A percentile compares a stretch with the other conserved stretches of the same genome.
These are phyloP conservation scores for Ehretia macrophylla DNA, from an alignment of 257 asterid species.

Conservation along the genomic window DNA sequence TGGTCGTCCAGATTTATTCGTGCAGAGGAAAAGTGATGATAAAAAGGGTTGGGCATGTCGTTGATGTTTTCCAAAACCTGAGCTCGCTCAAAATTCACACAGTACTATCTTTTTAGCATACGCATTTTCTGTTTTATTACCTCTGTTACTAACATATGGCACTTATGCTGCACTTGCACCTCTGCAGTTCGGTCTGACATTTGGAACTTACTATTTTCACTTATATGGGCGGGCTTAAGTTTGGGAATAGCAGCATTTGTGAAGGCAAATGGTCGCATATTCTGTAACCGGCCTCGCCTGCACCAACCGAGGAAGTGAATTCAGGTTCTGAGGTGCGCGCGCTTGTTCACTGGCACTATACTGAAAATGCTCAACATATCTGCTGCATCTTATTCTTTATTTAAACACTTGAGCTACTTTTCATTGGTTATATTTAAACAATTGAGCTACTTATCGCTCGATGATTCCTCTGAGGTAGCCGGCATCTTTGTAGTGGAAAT, in stretches of 20 bases:
- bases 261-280: constrained; percentile 63
- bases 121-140: not conserved
- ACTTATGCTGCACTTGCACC: not conserved
- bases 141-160: constrained; percentile 4
- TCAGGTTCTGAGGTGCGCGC: constrained; percentile 5
- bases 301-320: constrained; percentile 59
- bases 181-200: constrained; percentile 50
- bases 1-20: too few species aligned
- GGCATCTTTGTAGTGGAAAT: not conserved
- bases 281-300: constrained; percentile 90
- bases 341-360: constrained; percentile 1
- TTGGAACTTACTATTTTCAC: constrained; percentile 56
- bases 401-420: too few species aligned
- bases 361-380: not conserved
- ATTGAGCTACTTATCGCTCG: too few species aligned
- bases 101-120: not conserved
- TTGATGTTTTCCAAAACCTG: too few species aligned
- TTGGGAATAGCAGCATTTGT: constrained; percentile 53
- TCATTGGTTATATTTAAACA: too few species aligned
- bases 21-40: too few species aligned
- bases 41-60: too few species aligned
- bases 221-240: constrained; percentile 81
- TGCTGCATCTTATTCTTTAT: not conserved
- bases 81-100: too few species aligned
- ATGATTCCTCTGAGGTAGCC: not conserved